Base-by-base conservation (phyloP, 306 rosid species). In the Fragaria vesca region DNA sequence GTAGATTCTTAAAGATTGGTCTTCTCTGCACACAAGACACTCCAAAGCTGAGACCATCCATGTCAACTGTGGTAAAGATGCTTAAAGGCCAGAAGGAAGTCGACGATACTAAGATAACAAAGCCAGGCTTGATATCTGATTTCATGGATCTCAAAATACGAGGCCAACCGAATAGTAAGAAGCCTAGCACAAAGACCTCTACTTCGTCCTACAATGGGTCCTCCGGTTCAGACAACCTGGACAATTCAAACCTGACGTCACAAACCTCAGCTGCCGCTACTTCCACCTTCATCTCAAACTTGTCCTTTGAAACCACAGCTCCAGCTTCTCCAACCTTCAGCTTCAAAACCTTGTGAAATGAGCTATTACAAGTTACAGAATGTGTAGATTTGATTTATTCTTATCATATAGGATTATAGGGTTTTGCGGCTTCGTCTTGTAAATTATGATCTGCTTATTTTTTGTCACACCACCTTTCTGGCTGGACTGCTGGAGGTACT, bases 11-110 rank as follows among this genome's bases (percentile, higher is more conserved):
- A 71, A 93, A 88, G 84, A 87, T 96, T 63, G 93, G 91, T 69
- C 97, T 96, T 74, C 93, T 96, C 50, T 96, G 99, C 87, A 93
- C 99, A 6, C 99, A 96, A 76, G 97, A 93, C 80, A 66, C 89
- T 58, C 97, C 93, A 1, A 91, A 88, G 81, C 88, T 79, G 63
- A 89, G 99, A 73, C 99, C 99, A 11, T 83, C 99, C 15, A 96
- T 96, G 98, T 86, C 99, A 60, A 77, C 91, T 0, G 99, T 93
- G 79, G 93, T 96, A 28, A 90, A 90, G 91, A 91, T 96, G 97
- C 91, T 96, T 42, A 91, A 83, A 0, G 91, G 97, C 45, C 69
- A 90, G 83, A 86, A 76, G 52, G 65, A 76, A 24, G 79, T 91
- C 0, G 68, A 87, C 55, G 83, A 90, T 48, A 43, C 30, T 11